Conservation (phyloP, 768 basidiomycete genomes). For the Boletus coccyginus region DNA sequence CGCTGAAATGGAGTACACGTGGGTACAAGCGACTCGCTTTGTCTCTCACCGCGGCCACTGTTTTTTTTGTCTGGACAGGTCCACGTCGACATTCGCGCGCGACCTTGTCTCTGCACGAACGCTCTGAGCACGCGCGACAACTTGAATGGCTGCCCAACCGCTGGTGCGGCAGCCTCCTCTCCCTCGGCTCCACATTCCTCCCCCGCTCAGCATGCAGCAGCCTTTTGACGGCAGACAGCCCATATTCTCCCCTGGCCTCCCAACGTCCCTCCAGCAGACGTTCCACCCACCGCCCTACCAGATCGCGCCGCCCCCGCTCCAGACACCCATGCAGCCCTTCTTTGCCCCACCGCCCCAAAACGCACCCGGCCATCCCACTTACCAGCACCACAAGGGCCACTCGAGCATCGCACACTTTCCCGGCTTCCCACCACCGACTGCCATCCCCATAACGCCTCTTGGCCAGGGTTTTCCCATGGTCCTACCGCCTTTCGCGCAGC, state of each 20-base stretch:
- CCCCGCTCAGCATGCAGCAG: conserved; percentile 54
- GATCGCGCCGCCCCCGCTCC: conserved; percentile 44
- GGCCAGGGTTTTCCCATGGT: conserved; percentile 55
- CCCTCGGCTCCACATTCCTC: conserved; percentile 57
- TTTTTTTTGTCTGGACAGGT: not conserved
- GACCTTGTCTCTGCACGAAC: too few relatives aligned
- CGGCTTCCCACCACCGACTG: conserved; percentile 53
- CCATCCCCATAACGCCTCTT: conserved; percentile 61
- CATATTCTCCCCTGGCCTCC: conserved; percentile 64
- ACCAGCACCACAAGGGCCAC: conserved; percentile 49
- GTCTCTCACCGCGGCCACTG: not conserved
- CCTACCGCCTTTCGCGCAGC: conserved; percentile 43
- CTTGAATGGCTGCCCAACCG: conserved; percentile 35
- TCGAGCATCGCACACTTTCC: conserved; percentile 66
- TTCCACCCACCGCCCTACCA: conserved; percentile 55
- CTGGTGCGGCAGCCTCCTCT: conserved; percentile 45
- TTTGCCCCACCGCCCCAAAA: conserved; percentile 51
- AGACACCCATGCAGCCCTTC: conserved; percentile 74
- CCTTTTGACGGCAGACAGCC: conserved; percentile 46
- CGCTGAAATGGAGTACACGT: not conserved
- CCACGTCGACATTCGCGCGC: too few relatives aligned
- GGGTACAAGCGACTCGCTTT: conserved; percentile 2
- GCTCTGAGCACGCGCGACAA: too few relatives aligned
- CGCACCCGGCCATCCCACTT: conserved; percentile 49
- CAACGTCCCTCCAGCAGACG: conserved; percentile 54